These are phyloP conservation scores for Exobasidium rhododendri DNA, from an alignment of 1,284 basidiomycete genomes.

Conservation along the genomic window DNA sequence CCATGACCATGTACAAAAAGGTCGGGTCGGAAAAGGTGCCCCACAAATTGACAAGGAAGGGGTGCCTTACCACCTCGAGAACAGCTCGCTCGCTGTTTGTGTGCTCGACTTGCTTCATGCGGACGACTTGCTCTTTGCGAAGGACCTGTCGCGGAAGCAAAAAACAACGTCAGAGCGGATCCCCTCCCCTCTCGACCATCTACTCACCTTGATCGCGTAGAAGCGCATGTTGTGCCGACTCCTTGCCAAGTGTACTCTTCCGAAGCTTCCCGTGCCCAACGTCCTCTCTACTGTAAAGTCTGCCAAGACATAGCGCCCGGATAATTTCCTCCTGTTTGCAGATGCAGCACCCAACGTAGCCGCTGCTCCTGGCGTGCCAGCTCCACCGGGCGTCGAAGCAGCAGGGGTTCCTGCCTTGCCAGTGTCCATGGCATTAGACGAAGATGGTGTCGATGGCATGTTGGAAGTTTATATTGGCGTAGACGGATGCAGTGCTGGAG, in stretches of 20 bases:
- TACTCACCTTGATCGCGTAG: constrained; percentile 47
- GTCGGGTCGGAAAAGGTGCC: constrained; percentile 90
- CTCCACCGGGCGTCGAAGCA: neutral
- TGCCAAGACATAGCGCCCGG: constrained; percentile 48
- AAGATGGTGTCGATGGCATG: no score
- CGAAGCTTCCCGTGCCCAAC: constrained; percentile 51
- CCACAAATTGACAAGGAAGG: constrained; percentile 98
- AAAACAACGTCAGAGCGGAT: no score
- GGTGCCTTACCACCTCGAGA: constrained; percentile 82
- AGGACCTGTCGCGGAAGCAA: no score
- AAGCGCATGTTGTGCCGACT: constrained; percentile 50
- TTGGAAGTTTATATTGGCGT: neutral
- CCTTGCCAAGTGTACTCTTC: constrained; percentile 50
- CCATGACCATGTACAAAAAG: constrained; percentile 99
- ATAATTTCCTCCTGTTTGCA: constrained; percentile 30
- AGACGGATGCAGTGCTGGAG: neutral
- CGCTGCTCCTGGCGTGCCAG: constrained; percentile 10
- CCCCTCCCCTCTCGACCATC: no score
- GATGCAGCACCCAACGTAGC: constrained; percentile 3
- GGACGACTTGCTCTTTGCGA: constrained; percentile 75
- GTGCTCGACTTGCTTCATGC: constrained; percentile 95
- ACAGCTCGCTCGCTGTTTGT: constrained; percentile 93
- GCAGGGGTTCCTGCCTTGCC: neutral
- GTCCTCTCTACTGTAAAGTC: constrained; percentile 51
- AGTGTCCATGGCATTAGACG: neutral